A percentile compares a stretch with the other conserved stretches of the same genome.
phyloP scores from a whole-genome alignment of 78 protist species.

The Pigoraptor vietnamica region DNA sequence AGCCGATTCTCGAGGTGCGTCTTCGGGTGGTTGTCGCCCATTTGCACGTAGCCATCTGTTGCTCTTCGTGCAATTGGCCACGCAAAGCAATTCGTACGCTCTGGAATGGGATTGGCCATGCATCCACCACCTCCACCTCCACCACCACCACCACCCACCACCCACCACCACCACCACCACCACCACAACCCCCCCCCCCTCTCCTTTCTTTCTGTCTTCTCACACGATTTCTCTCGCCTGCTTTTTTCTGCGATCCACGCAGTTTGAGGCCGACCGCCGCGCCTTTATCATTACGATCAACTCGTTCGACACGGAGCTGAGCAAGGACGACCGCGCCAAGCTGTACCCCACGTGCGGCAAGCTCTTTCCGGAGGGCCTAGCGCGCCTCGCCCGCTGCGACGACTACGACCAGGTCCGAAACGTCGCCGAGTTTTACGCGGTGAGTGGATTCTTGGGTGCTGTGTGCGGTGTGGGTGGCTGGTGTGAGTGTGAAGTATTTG shows the following conservation, averaged over 20 bases:
- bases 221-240: too few species aligned
- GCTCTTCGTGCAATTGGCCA: too few species aligned
- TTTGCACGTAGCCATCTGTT: background rate
- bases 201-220: too few species aligned
- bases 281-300: constrained; percentile 91
- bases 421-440: constrained; percentile 57
- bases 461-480: background rate
- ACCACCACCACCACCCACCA: too few species aligned
- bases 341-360: constrained; percentile 74
- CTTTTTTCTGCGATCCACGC: background rate
- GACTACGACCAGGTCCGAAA: constrained; percentile 73
- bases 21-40: background rate
- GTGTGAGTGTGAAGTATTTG: background rate
- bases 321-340: constrained; percentile 71
- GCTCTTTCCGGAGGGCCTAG: constrained; percentile 81
- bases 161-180: too few species aligned
- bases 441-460: background rate
- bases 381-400: constrained; percentile 61
- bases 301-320: constrained; percentile 81
- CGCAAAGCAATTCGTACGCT: too few species aligned
- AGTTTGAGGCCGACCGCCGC: constrained; percentile 96
- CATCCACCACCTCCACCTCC: too few species aligned
- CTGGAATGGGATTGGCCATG: too few species aligned
- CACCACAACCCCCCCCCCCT: too few species aligned
- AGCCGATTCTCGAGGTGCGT: constrained; percentile 53